phyloP scores from a whole-genome alignment of 2,329 filamentous ascomycete species.

The Gaeumannomyces tritici region DNA sequence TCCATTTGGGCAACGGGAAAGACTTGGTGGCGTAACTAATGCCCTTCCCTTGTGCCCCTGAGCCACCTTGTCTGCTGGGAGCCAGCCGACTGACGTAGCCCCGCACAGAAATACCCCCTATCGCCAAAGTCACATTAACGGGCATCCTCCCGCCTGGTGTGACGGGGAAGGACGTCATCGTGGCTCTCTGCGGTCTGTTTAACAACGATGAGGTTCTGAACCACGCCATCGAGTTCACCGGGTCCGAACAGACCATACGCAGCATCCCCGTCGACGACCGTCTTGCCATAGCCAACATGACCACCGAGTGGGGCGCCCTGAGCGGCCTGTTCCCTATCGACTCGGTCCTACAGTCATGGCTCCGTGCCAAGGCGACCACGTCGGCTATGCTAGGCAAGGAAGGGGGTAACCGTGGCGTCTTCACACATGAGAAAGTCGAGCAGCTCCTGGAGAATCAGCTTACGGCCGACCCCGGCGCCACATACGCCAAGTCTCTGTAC shows the following conservation, averaged over 20 bases:
- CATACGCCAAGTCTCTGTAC: constrained; percentile 75
- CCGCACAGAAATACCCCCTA: constrained; percentile 58
- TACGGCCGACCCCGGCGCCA: constrained; percentile 63
- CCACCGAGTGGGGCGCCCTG: constrained; percentile 67
- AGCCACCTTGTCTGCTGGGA: background rate
- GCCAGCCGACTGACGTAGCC: background rate
- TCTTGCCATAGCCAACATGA: constrained; percentile 66
- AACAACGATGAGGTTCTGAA: constrained; percentile 84
- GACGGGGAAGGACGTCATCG: constrained; percentile 88
- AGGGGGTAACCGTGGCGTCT: constrained; percentile 34
- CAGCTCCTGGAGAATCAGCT: constrained; percentile 59
- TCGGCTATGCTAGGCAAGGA: constrained; percentile 50
- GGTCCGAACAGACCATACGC: constrained; percentile 64
- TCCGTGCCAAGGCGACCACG: constrained; percentile 65
- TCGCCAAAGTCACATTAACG: constrained; percentile 70
- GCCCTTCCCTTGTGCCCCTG: background rate
- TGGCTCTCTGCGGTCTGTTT: constrained; percentile 80
- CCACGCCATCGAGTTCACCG: constrained; percentile 81
- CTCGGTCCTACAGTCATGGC: constrained; percentile 58
- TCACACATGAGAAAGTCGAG: constrained; percentile 67
- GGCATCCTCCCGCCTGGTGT: constrained; percentile 70
- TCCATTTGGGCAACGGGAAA: constrained; percentile 73
- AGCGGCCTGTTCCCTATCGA: constrained; percentile 72
- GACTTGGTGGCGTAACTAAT: constrained; percentile 61
- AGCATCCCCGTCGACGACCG: constrained; percentile 60